Percentiles rank a stretch among this genome's conserved stretches.
phyloP scores from a whole-genome alignment of 2,329 filamentous ascomycete species.

The Aspergillus melleus region DNA sequence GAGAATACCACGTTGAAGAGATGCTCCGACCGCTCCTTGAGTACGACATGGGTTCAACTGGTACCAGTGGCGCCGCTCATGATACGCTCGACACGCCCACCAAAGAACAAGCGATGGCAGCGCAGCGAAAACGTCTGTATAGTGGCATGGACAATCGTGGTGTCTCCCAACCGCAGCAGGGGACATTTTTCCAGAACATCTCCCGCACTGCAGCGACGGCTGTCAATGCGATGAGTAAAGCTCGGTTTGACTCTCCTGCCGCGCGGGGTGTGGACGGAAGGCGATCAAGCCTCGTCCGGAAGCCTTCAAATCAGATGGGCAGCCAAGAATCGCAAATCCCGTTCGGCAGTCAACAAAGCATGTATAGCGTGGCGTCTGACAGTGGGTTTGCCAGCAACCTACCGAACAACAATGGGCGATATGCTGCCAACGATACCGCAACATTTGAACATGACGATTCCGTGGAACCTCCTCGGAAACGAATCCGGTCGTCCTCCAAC shows the following conservation, averaged over 20 bases:
- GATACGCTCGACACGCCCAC: conserved; percentile 89
- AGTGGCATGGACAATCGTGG: conserved; percentile 70
- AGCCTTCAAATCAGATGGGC: conserved; percentile 63
- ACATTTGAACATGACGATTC: conserved; percentile 53
- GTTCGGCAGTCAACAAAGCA: conserved; percentile 78
- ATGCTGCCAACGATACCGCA: conserved; percentile 43
- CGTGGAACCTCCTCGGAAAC: conserved; percentile 79
- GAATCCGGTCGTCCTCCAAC: conserved; percentile 61
- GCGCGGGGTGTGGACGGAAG: conserved; percentile 65
- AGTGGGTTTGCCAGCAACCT: conserved; percentile 68
- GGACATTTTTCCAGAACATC: conserved; percentile 97
- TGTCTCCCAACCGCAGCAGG: conserved; percentile 63
- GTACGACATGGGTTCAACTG: conserved; percentile 50
- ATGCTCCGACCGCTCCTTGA: conserved; percentile 49
- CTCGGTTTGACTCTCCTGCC: conserved; percentile 83
- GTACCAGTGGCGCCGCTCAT: conserved; percentile 67
- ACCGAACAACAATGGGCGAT: conserved; percentile 52
- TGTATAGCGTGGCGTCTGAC: conserved; percentile 69
- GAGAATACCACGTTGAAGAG: conserved; percentile 61
- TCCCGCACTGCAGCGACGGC: conserved; percentile 90
- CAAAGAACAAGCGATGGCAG: conserved; percentile 98
- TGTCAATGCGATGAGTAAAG: conserved; percentile 94
- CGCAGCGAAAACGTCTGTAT: conserved; percentile 88
- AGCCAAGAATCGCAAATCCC: conserved; percentile 66
- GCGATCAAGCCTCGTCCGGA: conserved; percentile 67